Conservation (phyloP, 1,284 basidiomycete species). For the Inonotus hispidus region DNA sequence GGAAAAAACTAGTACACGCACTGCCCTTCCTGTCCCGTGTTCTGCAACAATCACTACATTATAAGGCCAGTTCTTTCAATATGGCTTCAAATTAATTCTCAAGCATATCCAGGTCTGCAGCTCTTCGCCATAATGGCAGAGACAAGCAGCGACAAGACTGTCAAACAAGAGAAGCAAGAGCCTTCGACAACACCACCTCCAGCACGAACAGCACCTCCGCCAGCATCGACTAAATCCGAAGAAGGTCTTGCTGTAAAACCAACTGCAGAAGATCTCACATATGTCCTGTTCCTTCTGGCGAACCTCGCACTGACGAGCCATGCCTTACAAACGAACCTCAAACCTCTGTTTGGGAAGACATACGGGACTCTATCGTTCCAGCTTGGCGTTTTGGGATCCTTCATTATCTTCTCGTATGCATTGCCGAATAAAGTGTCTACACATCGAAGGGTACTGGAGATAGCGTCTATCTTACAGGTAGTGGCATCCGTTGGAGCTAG, state of each 20-base stretch:
- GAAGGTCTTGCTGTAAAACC: neutral
- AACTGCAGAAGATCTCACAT: neutral
- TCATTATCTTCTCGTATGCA: slow-evolving; percentile 2
- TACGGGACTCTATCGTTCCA: slow-evolving; percentile 7
- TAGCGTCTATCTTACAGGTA: slow-evolving; percentile 3
- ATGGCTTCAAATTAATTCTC: too few species aligned
- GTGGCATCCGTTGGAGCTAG: neutral
- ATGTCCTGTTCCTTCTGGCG: neutral
- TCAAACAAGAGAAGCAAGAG: neutral
- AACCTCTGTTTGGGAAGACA: slow-evolving; percentile 12
- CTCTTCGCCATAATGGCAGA: too few species aligned
- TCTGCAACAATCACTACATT: too few species aligned
- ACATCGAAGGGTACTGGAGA: slow-evolving; percentile 2
- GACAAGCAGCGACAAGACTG: neutral
- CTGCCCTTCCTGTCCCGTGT: too few species aligned
- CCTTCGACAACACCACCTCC: too few species aligned
- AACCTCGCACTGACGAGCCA: slow-evolving; percentile 1
- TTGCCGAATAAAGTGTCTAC: neutral
- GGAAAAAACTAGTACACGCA: too few species aligned
- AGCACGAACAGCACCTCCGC: neutral
- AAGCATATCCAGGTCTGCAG: too few species aligned
- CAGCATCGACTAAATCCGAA: neutral
- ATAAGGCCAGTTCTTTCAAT: too few species aligned
- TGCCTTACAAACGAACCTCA: slow-evolving; percentile 5
- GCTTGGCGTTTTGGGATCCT: slow-evolving; percentile 1